Percentiles rank a stretch among this genome's conserved stretches.
Evolutionary conservation across 495 filamentous ascomycete genomes (phyloP).

Genomic region (Neurospora sp.): DNA sequence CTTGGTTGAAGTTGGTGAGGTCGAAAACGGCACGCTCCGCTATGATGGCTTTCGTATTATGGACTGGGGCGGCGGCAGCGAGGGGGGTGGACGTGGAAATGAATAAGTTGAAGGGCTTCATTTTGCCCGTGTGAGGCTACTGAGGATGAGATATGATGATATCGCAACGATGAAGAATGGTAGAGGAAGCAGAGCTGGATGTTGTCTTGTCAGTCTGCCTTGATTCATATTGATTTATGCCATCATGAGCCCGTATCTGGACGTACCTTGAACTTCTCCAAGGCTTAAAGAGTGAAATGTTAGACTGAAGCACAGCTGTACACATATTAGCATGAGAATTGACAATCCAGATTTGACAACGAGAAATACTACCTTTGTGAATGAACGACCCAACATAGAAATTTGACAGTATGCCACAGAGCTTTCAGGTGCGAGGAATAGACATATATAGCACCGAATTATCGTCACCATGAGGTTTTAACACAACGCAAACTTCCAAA

Average conservation of each 20-base stretch:
- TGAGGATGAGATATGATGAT: conserved; percentile 3
- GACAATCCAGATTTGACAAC: not conserved
- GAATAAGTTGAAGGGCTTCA: conserved; percentile 35
- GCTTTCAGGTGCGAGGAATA: not conserved
- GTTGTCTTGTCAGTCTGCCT: not conserved
- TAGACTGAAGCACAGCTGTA: not conserved
- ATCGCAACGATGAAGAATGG: not conserved
- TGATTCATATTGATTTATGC: not conserved
- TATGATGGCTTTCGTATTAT: conserved; percentile 9
- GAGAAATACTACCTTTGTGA: conserved; percentile 33
- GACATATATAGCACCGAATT: not conserved
- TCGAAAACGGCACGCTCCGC: conserved; percentile 26
- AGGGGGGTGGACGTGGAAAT: conserved; percentile 30
- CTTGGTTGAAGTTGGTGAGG: conserved; percentile 27
- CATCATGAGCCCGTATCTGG: not conserved
- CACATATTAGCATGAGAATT: not conserved
- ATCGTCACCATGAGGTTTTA: not conserved
- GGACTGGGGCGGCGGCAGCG: conserved; percentile 28
- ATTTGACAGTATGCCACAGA: not conserved
- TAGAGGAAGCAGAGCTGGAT: not conserved
- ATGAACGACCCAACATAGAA: conserved; percentile 34
- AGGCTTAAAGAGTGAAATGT: not conserved
- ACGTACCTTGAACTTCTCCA: not conserved
- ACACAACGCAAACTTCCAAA: not conserved
- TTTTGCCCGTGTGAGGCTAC: conserved; percentile 24